Base-by-base conservation (phyloP, 1,284 basidiomycete genomes). In the Rhodotorula sp. region DNA sequence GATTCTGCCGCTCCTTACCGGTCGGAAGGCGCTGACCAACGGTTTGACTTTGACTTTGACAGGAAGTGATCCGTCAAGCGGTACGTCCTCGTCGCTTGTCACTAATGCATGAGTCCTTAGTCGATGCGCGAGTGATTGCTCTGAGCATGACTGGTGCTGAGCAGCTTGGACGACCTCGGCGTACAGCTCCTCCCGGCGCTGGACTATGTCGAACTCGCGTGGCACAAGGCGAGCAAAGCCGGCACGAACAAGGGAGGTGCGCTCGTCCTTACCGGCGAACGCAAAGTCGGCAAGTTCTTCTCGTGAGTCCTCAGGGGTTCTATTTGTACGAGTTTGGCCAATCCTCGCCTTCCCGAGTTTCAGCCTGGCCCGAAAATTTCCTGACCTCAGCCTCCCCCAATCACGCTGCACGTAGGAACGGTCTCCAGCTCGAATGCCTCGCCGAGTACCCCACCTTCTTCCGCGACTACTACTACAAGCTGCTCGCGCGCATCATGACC, bases 401-500 rank as follows among this genome's bases (percentile, higher is more conserved):
- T 34, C 28, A 6, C 18, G 31, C 19, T 26, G 21, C 14, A 47
- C 3, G 28, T 59, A 74, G 72, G 18, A 76, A 76, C 58, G 75
- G 75, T 3, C 62, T 76, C 5, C 64, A 74, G n/a, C 62, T 76
- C 34, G 72, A 68, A 14, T 61, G 70, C 56, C 61, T 70, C 47
- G 50, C 58, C 19, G 64, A 69, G 23, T 71, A 64, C 57, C 62
- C 58, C 19, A 67, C 70, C 5, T 76, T 76, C 55, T 74, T 73
- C 69, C 65, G 67, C 50, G 71, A 76, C 62, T 66, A 68, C 21
- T 76, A 75, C 55, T 71, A 76, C 58, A 21, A 48, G 8, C 26
- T 78, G 3, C 59, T 78, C 21, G 48, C 59, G 8, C 71, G 76
- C 3, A 28, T 80, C 18, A 65, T 80, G 45, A 73, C 67, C 8